Conservation (phyloP, 257 asterid genomes). For the Lycium ferocissimum region DNA sequence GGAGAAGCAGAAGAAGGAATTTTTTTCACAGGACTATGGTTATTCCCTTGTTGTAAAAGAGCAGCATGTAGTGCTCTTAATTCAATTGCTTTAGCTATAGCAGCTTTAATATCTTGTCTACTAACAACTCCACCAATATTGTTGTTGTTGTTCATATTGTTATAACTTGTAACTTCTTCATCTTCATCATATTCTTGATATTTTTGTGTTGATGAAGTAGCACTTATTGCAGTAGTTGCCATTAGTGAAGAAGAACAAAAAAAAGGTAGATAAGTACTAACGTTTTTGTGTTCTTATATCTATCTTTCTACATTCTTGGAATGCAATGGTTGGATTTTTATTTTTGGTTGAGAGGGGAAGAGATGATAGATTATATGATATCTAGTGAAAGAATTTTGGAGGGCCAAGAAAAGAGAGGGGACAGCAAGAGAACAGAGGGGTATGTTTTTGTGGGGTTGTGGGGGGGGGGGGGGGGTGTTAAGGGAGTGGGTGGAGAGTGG, state of each 20-base stretch:
- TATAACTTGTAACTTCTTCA: slow-evolving; percentile 25
- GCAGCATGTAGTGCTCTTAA: slow-evolving; percentile 92
- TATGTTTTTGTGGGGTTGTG: neutral
- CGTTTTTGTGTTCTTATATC: neutral
- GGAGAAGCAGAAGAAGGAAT: slow-evolving; percentile 66
- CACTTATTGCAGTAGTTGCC: slow-evolving; percentile 41
- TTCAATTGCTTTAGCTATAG: slow-evolving; percentile 87
- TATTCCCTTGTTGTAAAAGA: slow-evolving; percentile 58
- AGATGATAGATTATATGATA: slow-evolving; percentile 5
- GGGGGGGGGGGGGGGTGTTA: neutral
- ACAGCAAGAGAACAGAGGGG: neutral
- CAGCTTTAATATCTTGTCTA: slow-evolving; percentile 67
- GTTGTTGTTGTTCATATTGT: neutral
- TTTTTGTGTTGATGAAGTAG: slow-evolving; percentile 28
- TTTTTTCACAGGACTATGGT: slow-evolving; percentile 50
- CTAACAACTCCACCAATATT: slow-evolving; percentile 40
- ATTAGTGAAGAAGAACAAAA: slow-evolving; percentile 36
- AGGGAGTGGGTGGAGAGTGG: slow-evolving; percentile 6
- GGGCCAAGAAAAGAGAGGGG: slow-evolving; percentile 10
- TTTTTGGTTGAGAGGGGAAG: neutral
- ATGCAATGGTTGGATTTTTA: slow-evolving; percentile 50
- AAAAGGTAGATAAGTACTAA: neutral
- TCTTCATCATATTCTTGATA: slow-evolving; percentile 38
- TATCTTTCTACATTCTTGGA: slow-evolving; percentile 28
- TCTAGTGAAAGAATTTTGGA: neutral